phyloP scores from a whole-genome alignment of 148 eudicot genomes.

The Polygonum aviculare region DNA sequence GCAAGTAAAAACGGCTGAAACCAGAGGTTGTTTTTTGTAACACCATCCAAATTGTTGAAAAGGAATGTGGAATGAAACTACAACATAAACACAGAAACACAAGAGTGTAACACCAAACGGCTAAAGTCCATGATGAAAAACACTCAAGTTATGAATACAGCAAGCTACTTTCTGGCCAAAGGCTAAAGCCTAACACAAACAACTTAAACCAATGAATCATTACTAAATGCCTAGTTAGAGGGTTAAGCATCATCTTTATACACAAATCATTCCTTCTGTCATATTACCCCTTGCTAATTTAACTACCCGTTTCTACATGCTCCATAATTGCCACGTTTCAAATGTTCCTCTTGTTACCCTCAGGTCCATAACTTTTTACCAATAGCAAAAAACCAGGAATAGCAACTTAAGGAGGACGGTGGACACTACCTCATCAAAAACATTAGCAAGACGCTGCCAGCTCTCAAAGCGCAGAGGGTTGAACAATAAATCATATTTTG shows the following conservation, averaged over 20 bases:
- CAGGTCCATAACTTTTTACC: not conserved
- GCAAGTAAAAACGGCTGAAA: too few species aligned
- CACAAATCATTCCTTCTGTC: not conserved
- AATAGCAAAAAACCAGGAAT: not conserved
- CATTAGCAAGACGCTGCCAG: constrained; percentile 91
- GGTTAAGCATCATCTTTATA: not conserved
- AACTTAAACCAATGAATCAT: not conserved
- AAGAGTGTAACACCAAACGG: not conserved
- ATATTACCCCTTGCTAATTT: not conserved
- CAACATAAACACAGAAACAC: not conserved
- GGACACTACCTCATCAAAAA: constrained; percentile 77
- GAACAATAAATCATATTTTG: constrained; percentile 83
- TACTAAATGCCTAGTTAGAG: not conserved
- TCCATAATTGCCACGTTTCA: not conserved
- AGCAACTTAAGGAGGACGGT: constrained; percentile 8
- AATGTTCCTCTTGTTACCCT: not conserved
- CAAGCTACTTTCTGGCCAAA: not conserved
- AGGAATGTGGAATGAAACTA: not conserved
- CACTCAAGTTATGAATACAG: not conserved
- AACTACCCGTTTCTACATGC: not conserved
- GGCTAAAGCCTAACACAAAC: not conserved
- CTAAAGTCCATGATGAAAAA: not conserved
- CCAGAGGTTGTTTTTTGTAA: too few species aligned
- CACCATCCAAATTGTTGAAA: too few species aligned
- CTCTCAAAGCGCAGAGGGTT: constrained; percentile 90